Conservation (phyloP, 768 basidiomycete genomes). For the Lentinula aciculospora region DNA sequence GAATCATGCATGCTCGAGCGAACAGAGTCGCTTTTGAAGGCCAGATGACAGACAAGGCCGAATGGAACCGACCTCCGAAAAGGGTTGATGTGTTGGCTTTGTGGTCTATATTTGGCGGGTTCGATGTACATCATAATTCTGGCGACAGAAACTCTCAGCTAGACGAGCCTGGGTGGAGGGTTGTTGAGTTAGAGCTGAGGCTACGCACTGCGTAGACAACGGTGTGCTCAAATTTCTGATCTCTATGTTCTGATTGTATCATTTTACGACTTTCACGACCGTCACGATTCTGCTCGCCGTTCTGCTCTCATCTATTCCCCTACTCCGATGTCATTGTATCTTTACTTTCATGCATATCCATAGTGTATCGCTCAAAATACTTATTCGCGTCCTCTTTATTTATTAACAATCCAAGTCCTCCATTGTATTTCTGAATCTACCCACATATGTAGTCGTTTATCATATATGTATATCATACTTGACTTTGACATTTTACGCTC, state of each 20-base stretch:
- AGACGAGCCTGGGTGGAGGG: slow-evolving; percentile 3
- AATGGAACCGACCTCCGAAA: background rate
- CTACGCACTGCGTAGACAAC: background rate
- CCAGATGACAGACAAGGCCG: background rate
- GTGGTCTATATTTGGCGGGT: background rate
- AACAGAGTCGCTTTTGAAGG: background rate
- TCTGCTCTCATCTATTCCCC: too few species aligned
- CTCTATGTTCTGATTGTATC: background rate
- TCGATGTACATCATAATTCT: background rate
- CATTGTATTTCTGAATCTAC: too few species aligned
- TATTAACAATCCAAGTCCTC: too few species aligned
- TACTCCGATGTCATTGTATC: too few species aligned
- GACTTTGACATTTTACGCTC: too few species aligned
- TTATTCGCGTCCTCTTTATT: too few species aligned
- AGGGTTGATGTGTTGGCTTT: background rate
- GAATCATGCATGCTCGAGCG: background rate
- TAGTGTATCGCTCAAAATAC: too few species aligned
- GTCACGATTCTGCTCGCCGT: background rate
- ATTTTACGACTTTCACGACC: background rate
- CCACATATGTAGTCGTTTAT: too few species aligned
- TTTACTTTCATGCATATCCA: too few species aligned
- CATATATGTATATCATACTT: too few species aligned
- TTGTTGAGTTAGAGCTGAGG: background rate
- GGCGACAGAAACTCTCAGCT: background rate
- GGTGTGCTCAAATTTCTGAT: background rate